Base-by-base conservation (phyloP, 2,329 filamentous ascomycete genomes). In the Talaromyces verruculosus region DNA sequence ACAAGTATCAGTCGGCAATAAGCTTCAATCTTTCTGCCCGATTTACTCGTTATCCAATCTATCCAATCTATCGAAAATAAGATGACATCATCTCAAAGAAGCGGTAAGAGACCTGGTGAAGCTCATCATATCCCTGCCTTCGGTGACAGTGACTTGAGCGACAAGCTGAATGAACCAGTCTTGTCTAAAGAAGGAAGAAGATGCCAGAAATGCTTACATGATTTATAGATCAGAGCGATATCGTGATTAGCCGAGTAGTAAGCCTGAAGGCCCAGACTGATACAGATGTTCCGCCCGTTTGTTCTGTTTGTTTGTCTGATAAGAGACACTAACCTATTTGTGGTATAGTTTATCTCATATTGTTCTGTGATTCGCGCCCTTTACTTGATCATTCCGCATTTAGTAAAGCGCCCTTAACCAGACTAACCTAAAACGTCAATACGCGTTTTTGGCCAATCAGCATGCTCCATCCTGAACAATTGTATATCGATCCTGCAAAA, bases 391-490 rank as follows among this genome's bases (percentile, higher is more conserved):
- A 57, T 57, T 37, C 33, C 53, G 2, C 2, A 39, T 57, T 22
- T 0, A 37, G 30, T 39, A 25, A 57, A 37, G 30, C 10, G 33
- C 4, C 2, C 2, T 35, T 19, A 5, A 6, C 2, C 13, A 6
- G 37, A 41, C 39, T 43, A 43, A 60, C 57, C 37, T 33, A 39
- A 60, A 60, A 60, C 39, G 57, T 60, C 57, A 60, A 45, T 15
- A 43, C 57, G 57, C 57, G 57, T 60, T 39, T n/a, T 19, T 8
- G 43, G 57, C 57, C 57, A 60, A 60, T 60, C 57, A 60, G 57
- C 13, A 17, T 30, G 39, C 8, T n/a, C 35, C n/a, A 43, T 3
- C 13, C 39, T 25, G 45, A 30, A 30, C 22, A 17, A 45, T 45
- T 45, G 57, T 45, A 28, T 41, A 41, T 22, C n/a, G 8, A 22